phyloP scores from a whole-genome alignment of 257 asterid genomes.

The Solanum piurae region DNA sequence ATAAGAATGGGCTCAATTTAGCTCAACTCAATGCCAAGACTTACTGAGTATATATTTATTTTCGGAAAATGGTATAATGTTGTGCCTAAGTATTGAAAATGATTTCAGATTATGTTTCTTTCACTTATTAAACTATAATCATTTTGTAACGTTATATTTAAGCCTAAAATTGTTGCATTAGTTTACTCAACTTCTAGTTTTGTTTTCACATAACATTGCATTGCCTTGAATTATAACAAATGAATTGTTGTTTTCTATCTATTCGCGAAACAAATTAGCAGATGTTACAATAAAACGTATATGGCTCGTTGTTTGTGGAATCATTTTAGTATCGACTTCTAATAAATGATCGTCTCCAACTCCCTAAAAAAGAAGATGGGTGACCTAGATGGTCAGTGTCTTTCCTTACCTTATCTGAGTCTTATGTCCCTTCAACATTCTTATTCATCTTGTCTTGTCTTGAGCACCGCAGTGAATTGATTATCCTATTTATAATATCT shows the following conservation, averaged over 20 bases:
- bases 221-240: too few species aligned
- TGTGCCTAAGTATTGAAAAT: background rate
- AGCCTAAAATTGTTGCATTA: background rate
- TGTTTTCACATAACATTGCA: background rate
- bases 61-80: background rate
- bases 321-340: too few species aligned
- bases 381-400: background rate
- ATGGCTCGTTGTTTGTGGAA: background rate
- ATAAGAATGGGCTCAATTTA: background rate
- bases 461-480: background rate
- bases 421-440: background rate
- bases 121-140: too few species aligned
- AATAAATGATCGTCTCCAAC: background rate
- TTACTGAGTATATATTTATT: background rate
- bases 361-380: background rate
- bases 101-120: background rate
- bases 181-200: background rate
- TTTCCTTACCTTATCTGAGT: background rate
- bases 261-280: too few species aligned
- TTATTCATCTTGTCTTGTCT: background rate
- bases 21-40: background rate
- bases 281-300: background rate
- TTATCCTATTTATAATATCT: background rate
- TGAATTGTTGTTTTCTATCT: too few species aligned
- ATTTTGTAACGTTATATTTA: background rate